Evolutionary conservation across 2,329 filamentous ascomycete species (phyloP).

Genomic region (Harringtonia lauricola): DNA sequence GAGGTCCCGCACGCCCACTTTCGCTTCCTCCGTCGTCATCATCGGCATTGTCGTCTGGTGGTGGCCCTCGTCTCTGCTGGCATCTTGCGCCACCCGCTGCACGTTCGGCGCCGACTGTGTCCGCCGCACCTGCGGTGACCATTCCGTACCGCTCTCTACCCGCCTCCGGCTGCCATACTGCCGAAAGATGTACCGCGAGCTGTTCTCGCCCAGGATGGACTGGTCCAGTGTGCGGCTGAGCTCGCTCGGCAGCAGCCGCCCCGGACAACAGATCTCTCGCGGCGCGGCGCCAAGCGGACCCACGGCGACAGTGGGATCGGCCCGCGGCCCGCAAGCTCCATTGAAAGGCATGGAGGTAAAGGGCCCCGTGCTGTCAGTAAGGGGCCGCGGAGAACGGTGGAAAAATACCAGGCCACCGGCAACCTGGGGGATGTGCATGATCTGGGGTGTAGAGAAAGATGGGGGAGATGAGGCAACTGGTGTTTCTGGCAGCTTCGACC

Average conservation of each 20-base stretch:
- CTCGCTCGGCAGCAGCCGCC: conserved; percentile 4
- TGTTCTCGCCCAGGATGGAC: conserved; percentile 6
- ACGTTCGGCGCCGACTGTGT: conserved; percentile 7
- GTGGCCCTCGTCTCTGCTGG: neutral
- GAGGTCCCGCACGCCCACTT: neutral
- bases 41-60: neutral
- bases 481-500: no score
- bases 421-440: conserved; percentile 2
- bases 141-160: neutral
- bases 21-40: neutral
- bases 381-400: conserved; percentile 1
- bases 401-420: neutral
- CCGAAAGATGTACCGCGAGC: conserved; percentile 3
- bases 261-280: neutral
- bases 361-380: conserved; percentile 1
- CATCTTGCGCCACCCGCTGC: neutral
- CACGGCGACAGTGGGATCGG: neutral
- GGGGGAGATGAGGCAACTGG: neutral
- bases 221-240: conserved; percentile 1
- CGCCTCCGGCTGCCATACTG: conserved; percentile 5
- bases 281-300: neutral
- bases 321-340: conserved; percentile 5
- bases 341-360: conserved; percentile 7
- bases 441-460: neutral
- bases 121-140: neutral